phyloP scores from a whole-genome alignment of 1,284 basidiomycete genomes.

The Ustilago xerochloae region DNA sequence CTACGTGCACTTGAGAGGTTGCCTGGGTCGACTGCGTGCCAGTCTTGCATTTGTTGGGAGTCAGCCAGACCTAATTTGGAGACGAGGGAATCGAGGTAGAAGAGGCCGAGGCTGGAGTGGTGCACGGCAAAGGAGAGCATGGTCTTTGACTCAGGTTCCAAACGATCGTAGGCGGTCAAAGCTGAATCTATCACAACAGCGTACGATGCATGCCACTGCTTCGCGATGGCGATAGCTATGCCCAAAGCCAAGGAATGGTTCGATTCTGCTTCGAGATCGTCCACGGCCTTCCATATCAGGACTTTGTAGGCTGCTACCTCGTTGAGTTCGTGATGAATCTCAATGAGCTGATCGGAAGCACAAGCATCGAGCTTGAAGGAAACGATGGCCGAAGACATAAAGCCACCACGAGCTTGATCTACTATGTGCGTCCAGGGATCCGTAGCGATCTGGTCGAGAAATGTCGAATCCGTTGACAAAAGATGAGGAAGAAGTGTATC shows the following conservation, averaged over 20 bases:
- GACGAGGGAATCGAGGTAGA: conserved; percentile 1
- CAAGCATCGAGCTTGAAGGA: conserved; percentile 9
- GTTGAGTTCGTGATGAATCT: conserved; percentile 4
- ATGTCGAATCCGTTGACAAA: neutral
- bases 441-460: neutral
- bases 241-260: neutral
- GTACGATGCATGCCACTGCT: conserved; percentile 6
- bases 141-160: conserved; percentile 2
- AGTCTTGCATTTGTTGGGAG: neutral
- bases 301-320: conserved; percentile 8
- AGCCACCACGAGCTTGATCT: neutral
- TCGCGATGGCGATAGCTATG: conserved; percentile 5
- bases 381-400: conserved; percentile 5
- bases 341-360: conserved; percentile 1
- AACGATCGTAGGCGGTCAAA: conserved; percentile 1
- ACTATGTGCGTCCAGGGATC: conserved; percentile 5
- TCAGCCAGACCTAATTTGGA: neutral
- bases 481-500: neutral
- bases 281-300: conserved; percentile 3
- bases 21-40: neutral
- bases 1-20: conserved; percentile 3
- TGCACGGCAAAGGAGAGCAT: conserved; percentile 8
- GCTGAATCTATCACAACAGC: conserved; percentile 1
- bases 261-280: neutral
- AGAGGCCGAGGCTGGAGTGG: conserved; percentile 10